phyloP scores from a whole-genome alignment of 371 early-diverging fungal species.

The Sporodiniella umbellata region DNA sequence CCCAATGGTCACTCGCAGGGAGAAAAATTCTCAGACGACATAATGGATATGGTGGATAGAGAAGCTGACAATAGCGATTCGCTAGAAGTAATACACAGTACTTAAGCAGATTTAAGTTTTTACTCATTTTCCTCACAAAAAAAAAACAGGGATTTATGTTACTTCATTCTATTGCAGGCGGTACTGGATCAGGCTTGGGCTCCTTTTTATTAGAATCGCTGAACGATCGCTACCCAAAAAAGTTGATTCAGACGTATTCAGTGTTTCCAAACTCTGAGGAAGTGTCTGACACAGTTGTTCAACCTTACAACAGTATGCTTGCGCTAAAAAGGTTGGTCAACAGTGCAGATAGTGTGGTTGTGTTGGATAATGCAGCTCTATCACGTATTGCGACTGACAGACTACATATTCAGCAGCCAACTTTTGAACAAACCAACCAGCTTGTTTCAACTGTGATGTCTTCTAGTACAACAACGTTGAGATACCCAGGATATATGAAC shows the following conservation, averaged over 20 bases:
- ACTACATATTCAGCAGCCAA: constrained; percentile 90
- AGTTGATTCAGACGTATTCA: constrained; percentile 96
- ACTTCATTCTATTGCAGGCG: constrained; percentile 94
- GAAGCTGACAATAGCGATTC: constrained; percentile 94
- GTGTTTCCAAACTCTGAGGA: constrained; percentile 99
- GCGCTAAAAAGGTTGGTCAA: constrained; percentile 88
- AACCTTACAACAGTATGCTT: constrained; percentile 99
- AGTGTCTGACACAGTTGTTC: constrained; percentile 98
- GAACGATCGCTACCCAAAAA: constrained; percentile 97
- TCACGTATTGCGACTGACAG: constrained; percentile 92
- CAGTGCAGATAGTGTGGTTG: constrained; percentile 96
- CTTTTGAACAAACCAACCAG: constrained; percentile 96
- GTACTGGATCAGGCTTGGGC: constrained; percentile 96
- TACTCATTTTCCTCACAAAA: no score
- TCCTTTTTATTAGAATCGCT: constrained; percentile 86
- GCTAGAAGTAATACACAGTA: constrained; percentile 64
- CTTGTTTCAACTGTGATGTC: constrained; percentile 98
- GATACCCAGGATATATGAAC: constrained; percentile 99
- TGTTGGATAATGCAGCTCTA: constrained; percentile 95
- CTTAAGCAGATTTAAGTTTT: no score
- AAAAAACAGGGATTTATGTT: constrained; percentile 90
- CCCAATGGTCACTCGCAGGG: constrained; percentile 84
- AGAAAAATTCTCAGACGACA: constrained; percentile 76
- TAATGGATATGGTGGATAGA: constrained; percentile 92
- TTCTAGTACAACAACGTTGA: constrained; percentile 95